Evolutionary conservation across 164 flowering plant species (phyloP), one percentile per base, ranked within the genome.

Genomic region (Akebia trifoliata): DNA sequence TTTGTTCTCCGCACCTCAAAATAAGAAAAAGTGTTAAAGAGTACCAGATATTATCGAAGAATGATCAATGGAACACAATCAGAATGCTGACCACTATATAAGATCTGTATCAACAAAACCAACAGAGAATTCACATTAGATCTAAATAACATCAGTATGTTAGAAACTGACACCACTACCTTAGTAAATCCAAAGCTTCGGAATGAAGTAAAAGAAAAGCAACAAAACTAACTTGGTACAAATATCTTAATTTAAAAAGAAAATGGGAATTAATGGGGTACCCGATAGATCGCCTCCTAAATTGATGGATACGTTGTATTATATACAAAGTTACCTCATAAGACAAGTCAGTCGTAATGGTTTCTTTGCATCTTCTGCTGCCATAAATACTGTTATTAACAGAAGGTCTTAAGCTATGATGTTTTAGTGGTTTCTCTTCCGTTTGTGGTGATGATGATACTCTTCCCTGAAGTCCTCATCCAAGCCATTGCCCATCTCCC

Each of bases 81-180:
- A 67, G 59, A 72, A 71, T 57, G 70, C 69, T 56, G 46, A 65
- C 28, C 69, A 61, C 40, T 68, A 60, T 67, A 66, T 67, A 66
- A 63, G 57, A 70, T 83, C 80, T 74, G 82, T 79, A 65, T 61
- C 75, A 73, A 67, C 65, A 74, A 77, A 74, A 71, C 66, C 77
- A 78, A 71, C 63, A 73, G 53, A 76, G 53, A 66, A 62, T 47
- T 29, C 50, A 68, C 46, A 74, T 72, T 66, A 74, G 70, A 62
- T 54, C 63, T 54, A 17, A 60, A 60, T 67, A 63, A 26, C 62
- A 69, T 36, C 29, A 0, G 36, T 42, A 28, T 21, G 29, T 54
- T 54, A 28, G 64, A 50, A 54, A 53, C 36, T 48, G 47, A 18
- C 39, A 46, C 50, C 54, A 48, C 45, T 49, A 32, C 32, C 46